phyloP scores from a whole-genome alignment of 345 rosid genomes.

The Adansonia digitata region DNA sequence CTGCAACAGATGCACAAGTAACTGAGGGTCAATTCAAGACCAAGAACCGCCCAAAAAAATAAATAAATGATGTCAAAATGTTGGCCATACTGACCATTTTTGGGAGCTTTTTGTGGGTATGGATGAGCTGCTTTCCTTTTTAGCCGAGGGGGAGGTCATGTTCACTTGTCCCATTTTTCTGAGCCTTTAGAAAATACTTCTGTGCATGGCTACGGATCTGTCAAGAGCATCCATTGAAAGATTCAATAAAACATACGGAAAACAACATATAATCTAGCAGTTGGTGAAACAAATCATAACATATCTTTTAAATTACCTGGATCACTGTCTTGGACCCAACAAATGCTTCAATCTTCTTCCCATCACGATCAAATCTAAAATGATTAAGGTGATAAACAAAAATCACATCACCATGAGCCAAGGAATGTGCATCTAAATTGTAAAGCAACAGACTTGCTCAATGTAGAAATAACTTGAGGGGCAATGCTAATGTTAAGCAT shows the following conservation, averaged over 20 bases:
- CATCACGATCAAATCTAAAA: slow-evolving; percentile 84
- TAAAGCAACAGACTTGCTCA: not conserved
- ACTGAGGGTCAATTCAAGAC: slow-evolving; percentile 18
- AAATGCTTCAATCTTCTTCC: slow-evolving; percentile 99
- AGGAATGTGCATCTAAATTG: not conserved
- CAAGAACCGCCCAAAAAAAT: not conserved
- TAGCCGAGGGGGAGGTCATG: slow-evolving; percentile 94
- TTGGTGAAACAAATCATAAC: not conserved
- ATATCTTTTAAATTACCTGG: slow-evolving; percentile 47
- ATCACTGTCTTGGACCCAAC: slow-evolving; percentile 91
- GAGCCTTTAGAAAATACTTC: slow-evolving; percentile 86
- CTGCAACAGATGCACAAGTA: slow-evolving; percentile 21
- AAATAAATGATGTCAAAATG: not conserved
- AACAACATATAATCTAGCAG: not conserved
- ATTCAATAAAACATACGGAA: slow-evolving; percentile 5
- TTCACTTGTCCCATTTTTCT: slow-evolving; percentile 79
- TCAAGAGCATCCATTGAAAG: slow-evolving; percentile 18
- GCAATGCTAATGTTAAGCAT: not conserved
- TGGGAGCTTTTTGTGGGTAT: slow-evolving; percentile 88
- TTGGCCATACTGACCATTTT: slow-evolving; percentile 37
- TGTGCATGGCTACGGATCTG: slow-evolving; percentile 98
- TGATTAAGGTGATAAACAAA: not conserved
- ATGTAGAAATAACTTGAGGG: not conserved
- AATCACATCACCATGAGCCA: slow-evolving; percentile 7
- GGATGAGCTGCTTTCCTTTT: slow-evolving; percentile 94